Base-by-base conservation (phyloP, 2,329 filamentous ascomycete genomes). In the Penicillium crustosum region DNA sequence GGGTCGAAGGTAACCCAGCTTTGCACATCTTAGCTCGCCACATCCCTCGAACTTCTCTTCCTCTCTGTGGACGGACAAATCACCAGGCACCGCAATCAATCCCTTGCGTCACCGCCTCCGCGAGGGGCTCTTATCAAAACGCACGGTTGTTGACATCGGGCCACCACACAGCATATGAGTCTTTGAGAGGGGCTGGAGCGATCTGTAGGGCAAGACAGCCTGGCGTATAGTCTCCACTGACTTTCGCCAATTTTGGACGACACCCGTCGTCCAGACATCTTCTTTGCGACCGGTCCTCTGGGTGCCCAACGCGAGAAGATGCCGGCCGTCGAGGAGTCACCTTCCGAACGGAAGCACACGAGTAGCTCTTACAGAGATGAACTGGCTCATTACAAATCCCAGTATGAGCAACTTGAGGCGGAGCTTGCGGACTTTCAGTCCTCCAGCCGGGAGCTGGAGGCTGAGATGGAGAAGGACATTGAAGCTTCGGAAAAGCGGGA, bases 401-500 rank as follows among this genome's bases (percentile, higher is more conserved):
- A 97, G 75, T 97, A 97, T 79, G 92, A 95, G 77, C 87, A 91
- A 73, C 84, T 99, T 38, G 94, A 97, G 77, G 82, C 87, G 53
- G 94, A 99, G 76, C 85, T 99, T 60, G 86, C 90, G 61, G 94
- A 99, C 70, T 99, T 99, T 74, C 91, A 96, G 71, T 84, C 91
- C 57, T 96, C 92, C 54, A 97, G 93, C 76, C 90, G 91, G 74
- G 94, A 97, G 75, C 83, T 99, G 31, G 94, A 99, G 76, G 86
- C 89, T 48, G 94, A 97, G 77, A 82, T 99, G 53, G 94, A 99
- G 77, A 95, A 93, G 80, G 94, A 99, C 74, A 88, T 99, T 57
- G 93, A 97, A 69, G 89, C 91, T 44, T 93, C 93, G 44, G 94
- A 99, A 81, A 96, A 96, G 80, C 86, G 92, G 68, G 93, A 97